Evolutionary conservation across 768 basidiomycete genomes (phyloP), one percentile per base, ranked within the genome.

Genomic region (Termitomyces sp.): DNA sequence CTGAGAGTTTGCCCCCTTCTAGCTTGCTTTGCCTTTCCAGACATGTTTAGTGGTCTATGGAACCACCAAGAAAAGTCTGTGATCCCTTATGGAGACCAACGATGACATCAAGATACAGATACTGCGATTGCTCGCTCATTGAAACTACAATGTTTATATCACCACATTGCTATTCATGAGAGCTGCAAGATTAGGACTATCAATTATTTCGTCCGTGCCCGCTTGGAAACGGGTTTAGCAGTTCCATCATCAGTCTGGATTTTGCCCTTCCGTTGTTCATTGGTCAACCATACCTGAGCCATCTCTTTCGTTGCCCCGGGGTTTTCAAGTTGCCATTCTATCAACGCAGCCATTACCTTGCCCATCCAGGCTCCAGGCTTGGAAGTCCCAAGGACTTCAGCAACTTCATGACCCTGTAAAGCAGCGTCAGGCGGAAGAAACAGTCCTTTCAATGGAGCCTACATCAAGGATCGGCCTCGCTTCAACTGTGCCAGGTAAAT

Each of bases 241-340:
- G 58, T 44, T 40, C n/a, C 38, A 52, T 41, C 26, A 7, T 41
- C 63, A 55, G 67, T 55, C 60, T 65, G 55, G 63, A 87, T 65
- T 41, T 72, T 69, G n/a, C 82, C 84, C 26, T 77, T 73, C 8
- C 63, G 66, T 38, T 76, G 76, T 64, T 87, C 81, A n/a, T 71
- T 69, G 57, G 72, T 70, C 44, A 98, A 72, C 92, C 92, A 97
- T 13, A 68, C 68, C 30, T 75, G 67, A 66, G 93, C 94, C 4
- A 85, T 81, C 5, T 84, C 86, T 65, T 84, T 82, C 4, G 82
- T 80, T 1, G 78, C 80, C 2, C 76, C 65, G 0, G 94, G 92
- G 67, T 94, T 74, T 36, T 83, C 86, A 7, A 98, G 77, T 64
- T 94, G 93, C 95, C 94, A 98, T 59, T 86, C 82, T 20, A 92